Evolutionary conservation across 768 basidiomycete genomes (phyloP).

Genomic region (Wakefieldia striispora): DNA sequence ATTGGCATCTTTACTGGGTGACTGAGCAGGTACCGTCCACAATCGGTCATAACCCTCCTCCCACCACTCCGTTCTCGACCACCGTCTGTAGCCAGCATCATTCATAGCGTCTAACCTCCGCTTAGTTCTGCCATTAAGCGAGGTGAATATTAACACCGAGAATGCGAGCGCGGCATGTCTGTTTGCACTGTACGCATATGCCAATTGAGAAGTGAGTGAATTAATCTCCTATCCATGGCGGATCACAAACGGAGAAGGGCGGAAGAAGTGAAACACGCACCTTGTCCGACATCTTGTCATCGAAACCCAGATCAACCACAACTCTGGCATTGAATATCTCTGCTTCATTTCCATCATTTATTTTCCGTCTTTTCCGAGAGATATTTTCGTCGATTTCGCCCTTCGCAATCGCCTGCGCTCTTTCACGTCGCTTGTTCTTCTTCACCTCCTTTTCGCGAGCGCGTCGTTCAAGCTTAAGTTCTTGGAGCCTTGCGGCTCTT

Average conservation of each 20-base stretch:
- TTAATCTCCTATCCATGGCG: slow-evolving; percentile 68
- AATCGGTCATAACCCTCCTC: slow-evolving; percentile 66
- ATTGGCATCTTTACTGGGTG: slow-evolving; percentile 1
- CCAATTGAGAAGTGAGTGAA: slow-evolving; percentile 86
- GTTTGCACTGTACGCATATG: slow-evolving; percentile 90
- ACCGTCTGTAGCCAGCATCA: slow-evolving; percentile 71
- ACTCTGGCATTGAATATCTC: slow-evolving; percentile 58
- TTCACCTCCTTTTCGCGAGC: slow-evolving; percentile 74
- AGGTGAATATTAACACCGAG: slow-evolving; percentile 71
- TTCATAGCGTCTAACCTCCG: slow-evolving; percentile 62
- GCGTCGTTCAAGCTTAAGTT: slow-evolving; percentile 69
- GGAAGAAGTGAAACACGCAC: slow-evolving; percentile 45
- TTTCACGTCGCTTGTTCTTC: slow-evolving; percentile 66
- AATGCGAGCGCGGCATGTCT: slow-evolving; percentile 71
- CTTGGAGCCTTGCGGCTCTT: slow-evolving; percentile 64
- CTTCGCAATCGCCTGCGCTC: slow-evolving; percentile 46
- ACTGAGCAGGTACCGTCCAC: slow-evolving; percentile 43
- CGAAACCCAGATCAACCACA: slow-evolving; percentile 88
- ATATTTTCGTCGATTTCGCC: slow-evolving; percentile 44
- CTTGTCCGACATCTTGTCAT: slow-evolving; percentile 90
- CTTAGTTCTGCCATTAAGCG: slow-evolving; percentile 69
- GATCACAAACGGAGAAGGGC: slow-evolving; percentile 10
- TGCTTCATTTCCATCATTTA: slow-evolving; percentile 38
- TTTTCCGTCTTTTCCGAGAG: slow-evolving; percentile 18
- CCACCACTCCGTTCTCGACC: slow-evolving; percentile 86